Percentiles rank a stretch among this genome's conserved stretches.
Evolutionary conservation across 2,329 filamentous ascomycete species (phyloP).

Genomic region (Cytospora paraplurivora): DNA sequence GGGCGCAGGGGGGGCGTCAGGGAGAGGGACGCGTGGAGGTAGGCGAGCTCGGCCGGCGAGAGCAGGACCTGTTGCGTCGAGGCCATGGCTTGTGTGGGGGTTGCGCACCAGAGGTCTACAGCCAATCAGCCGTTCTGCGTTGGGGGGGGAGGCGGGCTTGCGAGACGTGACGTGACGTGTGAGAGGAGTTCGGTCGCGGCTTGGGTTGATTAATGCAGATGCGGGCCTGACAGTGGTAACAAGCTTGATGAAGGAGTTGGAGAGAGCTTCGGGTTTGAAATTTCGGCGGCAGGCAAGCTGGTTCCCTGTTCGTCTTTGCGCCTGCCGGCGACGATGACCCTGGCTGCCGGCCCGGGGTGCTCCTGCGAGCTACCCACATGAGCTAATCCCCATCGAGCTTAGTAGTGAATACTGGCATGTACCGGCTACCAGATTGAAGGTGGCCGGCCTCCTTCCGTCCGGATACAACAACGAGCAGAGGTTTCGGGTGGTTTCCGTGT

Average conservation of each 20-base stretch:
- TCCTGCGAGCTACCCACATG: background rate
- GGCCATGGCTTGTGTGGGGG: slow-evolving; percentile 52
- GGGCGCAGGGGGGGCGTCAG: slow-evolving; percentile 83
- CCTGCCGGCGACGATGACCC: slow-evolving; percentile 5
- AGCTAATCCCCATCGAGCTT: too few species aligned
- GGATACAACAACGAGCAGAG: too few species aligned
- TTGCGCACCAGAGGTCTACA: background rate
- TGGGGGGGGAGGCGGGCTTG: background rate
- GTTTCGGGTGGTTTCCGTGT: too few species aligned
- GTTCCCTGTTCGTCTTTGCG: background rate
- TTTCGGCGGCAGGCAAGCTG: slow-evolving; percentile 23
- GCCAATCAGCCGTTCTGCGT: background rate
- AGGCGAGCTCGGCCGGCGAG: slow-evolving; percentile 94
- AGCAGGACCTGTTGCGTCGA: slow-evolving; percentile 71
- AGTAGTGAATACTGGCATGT: too few species aligned
- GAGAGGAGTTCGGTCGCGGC: background rate
- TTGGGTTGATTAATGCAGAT: background rate
- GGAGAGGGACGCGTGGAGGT: slow-evolving; percentile 84
- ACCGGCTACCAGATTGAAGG: too few species aligned
- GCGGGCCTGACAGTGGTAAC: background rate
- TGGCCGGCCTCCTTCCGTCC: too few species aligned
- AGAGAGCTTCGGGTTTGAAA: slow-evolving; percentile 9
- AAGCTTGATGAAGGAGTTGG: slow-evolving; percentile 4
- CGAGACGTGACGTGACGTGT: background rate
- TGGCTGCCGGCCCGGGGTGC: background rate